Conservation (phyloP, 345 rosid genomes). For the Bruguiera gymnorhiza region DNA sequence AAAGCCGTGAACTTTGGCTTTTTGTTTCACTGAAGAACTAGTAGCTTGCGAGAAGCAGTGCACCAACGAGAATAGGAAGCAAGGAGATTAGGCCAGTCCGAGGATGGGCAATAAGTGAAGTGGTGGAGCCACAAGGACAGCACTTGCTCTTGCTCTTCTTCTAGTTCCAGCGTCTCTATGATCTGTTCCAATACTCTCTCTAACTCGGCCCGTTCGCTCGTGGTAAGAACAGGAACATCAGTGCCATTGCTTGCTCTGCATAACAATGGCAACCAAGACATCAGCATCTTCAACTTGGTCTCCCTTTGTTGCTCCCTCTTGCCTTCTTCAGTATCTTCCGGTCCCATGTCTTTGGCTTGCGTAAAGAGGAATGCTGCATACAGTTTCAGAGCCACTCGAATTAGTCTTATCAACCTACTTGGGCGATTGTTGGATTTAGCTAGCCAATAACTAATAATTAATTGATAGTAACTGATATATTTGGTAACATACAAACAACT, state of each 20-base stretch:
- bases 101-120: conserved; percentile 59
- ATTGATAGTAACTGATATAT: no score
- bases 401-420: no score
- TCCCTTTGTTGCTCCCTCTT: conserved; percentile 35
- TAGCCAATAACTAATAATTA: no score
- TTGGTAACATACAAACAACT: no score
- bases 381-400: background rate
- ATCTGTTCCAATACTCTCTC: conserved; percentile 60
- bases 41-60: conserved; percentile 56
- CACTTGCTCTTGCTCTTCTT: conserved; percentile 68
- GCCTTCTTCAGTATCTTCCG: conserved; percentile 33
- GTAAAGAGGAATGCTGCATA: conserved; percentile 65
- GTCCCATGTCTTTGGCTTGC: conserved; percentile 51
- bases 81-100: conserved; percentile 90
- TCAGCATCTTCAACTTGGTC: conserved; percentile 56
- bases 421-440: no score
- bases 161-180: conserved; percentile 46
- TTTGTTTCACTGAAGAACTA: conserved; percentile 29
- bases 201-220: conserved; percentile 44
- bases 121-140: conserved; percentile 84
- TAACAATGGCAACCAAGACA: conserved; percentile 74
- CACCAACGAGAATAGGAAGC: conserved; percentile 67
- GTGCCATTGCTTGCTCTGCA: conserved; percentile 71
- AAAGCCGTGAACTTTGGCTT: background rate
- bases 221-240: conserved; percentile 59